Evolutionary conservation across 768 basidiomycete genomes (phyloP).

Genomic region (Phylloporus sp.): DNA sequence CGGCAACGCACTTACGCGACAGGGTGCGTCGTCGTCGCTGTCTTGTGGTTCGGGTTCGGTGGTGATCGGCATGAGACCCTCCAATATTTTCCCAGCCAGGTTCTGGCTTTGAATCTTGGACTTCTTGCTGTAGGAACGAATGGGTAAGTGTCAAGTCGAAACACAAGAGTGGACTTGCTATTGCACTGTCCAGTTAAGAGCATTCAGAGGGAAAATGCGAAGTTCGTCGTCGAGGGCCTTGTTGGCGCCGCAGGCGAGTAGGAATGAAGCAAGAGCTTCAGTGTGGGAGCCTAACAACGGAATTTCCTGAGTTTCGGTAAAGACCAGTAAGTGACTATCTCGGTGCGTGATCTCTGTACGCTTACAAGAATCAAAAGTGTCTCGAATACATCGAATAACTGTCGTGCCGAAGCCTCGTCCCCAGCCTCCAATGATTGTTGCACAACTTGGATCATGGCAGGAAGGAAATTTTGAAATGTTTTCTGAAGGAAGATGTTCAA

Average conservation of each 20-base stretch:
- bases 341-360: background rate
- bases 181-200: conserved; percentile 94
- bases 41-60: conserved; percentile 93
- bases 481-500: conserved; percentile 42
- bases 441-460: conserved; percentile 84
- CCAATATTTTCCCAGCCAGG: conserved; percentile 80
- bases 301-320: conserved; percentile 58
- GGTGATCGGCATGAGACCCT: conserved; percentile 90
- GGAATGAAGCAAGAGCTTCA: conserved; percentile 81
- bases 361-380: conserved; percentile 87
- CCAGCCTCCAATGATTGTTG: conserved; percentile 73
- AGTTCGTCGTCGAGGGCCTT: conserved; percentile 68
- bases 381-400: conserved; percentile 94
- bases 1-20: conserved; percentile 55
- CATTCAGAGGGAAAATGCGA: conserved; percentile 86
- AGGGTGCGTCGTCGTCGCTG: conserved; percentile 88
- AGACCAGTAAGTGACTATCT: conserved; percentile 7
- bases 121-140: conserved; percentile 69
- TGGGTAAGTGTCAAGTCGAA: background rate
- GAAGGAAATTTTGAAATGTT: conserved; percentile 83
- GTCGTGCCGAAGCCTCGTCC: conserved; percentile 78
- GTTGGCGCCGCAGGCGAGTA: conserved; percentile 80
- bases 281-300: conserved; percentile 90
- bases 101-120: conserved; percentile 84
- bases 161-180: conserved; percentile 53